Percentiles rank a stretch among this genome's conserved stretches.
Conservation (phyloP, 1,284 basidiomycete species). For the Rhodotorula mucilaginosa region DNA sequence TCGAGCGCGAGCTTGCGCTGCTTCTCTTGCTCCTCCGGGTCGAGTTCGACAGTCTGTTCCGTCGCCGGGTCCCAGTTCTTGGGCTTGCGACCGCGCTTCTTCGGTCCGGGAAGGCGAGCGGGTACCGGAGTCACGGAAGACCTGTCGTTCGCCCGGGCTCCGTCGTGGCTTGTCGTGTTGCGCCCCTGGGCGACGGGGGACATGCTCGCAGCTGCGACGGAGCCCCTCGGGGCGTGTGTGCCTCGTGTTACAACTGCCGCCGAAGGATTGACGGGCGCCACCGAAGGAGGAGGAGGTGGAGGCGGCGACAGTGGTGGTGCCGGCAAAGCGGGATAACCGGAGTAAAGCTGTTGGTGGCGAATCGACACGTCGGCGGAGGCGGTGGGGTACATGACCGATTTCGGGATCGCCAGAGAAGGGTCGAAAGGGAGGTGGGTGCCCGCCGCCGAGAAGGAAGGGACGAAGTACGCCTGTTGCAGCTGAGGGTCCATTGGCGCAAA, state of each 20-base stretch:
- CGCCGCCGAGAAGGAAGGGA: neutral
- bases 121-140: neutral
- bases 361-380: neutral
- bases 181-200: neutral
- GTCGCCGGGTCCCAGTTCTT: slow-evolving; percentile 33
- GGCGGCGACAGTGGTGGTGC: neutral
- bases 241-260: too few relatives aligned
- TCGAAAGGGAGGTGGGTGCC: neutral
- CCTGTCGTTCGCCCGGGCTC: neutral
- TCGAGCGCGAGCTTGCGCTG: slow-evolving; percentile 35
- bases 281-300: neutral
- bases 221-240: neutral
- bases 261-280: neutral
- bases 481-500: neutral
- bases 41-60: slow-evolving; percentile 17
- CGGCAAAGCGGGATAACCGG: neutral
- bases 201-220: neutral
- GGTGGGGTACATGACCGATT: neutral
- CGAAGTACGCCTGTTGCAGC: neutral
- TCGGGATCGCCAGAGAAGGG: neutral
- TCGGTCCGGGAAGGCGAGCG: slow-evolving; percentile 4
- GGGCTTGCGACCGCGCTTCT: slow-evolving; percentile 35
- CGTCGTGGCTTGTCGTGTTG: neutral
- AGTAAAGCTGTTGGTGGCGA: neutral
- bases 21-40: slow-evolving; percentile 26